A percentile compares a stretch with the other conserved stretches of the same genome.
Conservation (phyloP, 129 eudicot species). For the Solidago caesia region DNA sequence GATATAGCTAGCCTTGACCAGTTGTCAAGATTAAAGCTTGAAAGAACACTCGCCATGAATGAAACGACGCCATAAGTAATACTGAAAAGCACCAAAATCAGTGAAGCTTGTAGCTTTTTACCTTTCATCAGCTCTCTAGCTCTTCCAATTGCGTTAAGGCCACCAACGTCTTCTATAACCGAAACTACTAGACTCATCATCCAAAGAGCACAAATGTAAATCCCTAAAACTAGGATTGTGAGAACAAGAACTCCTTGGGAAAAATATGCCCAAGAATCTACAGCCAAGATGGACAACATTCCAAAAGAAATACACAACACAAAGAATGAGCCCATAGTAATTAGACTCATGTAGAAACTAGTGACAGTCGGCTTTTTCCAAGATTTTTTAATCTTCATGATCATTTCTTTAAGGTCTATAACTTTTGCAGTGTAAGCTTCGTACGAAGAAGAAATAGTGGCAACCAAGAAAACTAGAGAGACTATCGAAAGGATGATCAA, state of each 20-base stretch:
- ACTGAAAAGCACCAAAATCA: constrained; percentile 14
- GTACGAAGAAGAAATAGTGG: constrained; percentile 29
- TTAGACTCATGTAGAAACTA: constrained; percentile 27
- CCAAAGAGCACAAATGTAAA: constrained; percentile 28
- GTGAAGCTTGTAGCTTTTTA: constrained; percentile 11
- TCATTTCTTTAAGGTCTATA: constrained; percentile 17
- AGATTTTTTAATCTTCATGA: constrained; percentile 12
- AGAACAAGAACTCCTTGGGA: constrained; percentile 3
- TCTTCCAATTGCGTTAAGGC: constrained; percentile 21
- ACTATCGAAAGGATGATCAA: constrained; percentile 7
- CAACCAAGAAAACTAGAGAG: constrained; percentile 23
- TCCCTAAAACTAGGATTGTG: not conserved
- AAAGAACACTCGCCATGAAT: not conserved
- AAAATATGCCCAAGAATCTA: constrained; percentile 4
- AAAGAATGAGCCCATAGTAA: not conserved
- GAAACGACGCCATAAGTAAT: not conserved
- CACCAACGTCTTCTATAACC: constrained; percentile 42
- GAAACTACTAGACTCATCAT: constrained; percentile 40
- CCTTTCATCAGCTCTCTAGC: constrained; percentile 27
- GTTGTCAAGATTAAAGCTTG: not conserved
- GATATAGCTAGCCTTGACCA: constrained; percentile 19
- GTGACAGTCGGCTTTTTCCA: constrained; percentile 21
- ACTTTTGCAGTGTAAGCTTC: constrained; percentile 32
- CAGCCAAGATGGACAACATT: constrained; percentile 2
- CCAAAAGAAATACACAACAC: not conserved